phyloP scores from a whole-genome alignment of 2,329 filamentous ascomycete genomes.

The Pseudogymnoascus sp. region DNA sequence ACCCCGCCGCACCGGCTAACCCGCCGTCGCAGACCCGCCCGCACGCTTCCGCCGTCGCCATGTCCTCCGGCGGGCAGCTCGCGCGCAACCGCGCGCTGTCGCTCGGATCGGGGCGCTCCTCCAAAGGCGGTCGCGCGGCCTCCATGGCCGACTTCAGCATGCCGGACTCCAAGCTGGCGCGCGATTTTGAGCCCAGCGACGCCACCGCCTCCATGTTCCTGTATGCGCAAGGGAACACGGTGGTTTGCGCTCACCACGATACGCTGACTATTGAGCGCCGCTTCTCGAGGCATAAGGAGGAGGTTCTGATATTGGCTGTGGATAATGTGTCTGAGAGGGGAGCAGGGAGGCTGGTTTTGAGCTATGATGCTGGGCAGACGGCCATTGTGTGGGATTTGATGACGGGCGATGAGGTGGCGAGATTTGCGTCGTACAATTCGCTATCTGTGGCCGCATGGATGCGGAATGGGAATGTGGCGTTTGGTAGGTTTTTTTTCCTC shows the following conservation, averaged over 20 bases:
- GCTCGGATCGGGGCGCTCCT: conserved; percentile 51
- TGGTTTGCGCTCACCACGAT: conserved; percentile 88
- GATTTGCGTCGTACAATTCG: conserved; percentile 88
- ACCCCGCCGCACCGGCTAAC: conserved; percentile 28
- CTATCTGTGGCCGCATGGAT: conserved; percentile 87
- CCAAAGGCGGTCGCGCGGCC: conserved; percentile 39
- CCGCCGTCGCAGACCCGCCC: conserved; percentile 18
- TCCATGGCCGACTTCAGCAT: conserved; percentile 49
- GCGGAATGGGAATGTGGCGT: conserved; percentile 92
- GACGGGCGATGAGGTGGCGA: conserved; percentile 80
- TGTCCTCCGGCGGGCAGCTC: conserved; percentile 50
- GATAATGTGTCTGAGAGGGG: conserved; percentile 88
- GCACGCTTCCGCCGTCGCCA: conserved; percentile 37
- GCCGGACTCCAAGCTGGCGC: conserved; percentile 43
- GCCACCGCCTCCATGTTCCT: conserved; percentile 88
- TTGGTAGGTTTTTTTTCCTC: conserved; percentile 57
- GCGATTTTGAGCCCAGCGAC: conserved; percentile 76
- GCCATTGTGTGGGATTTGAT: conserved; percentile 96
- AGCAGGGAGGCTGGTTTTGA: conserved; percentile 79
- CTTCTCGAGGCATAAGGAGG: conserved; percentile 77
- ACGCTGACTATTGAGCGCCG: conserved; percentile 81
- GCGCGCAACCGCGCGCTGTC: conserved; percentile 55
- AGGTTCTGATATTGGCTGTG: conserved; percentile 76
- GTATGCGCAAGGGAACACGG: conserved; percentile 73
- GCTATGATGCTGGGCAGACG: conserved; percentile 84